Conservation (phyloP, 139 green algal genomes). For the Edaphochlamys debaryana region DNA sequence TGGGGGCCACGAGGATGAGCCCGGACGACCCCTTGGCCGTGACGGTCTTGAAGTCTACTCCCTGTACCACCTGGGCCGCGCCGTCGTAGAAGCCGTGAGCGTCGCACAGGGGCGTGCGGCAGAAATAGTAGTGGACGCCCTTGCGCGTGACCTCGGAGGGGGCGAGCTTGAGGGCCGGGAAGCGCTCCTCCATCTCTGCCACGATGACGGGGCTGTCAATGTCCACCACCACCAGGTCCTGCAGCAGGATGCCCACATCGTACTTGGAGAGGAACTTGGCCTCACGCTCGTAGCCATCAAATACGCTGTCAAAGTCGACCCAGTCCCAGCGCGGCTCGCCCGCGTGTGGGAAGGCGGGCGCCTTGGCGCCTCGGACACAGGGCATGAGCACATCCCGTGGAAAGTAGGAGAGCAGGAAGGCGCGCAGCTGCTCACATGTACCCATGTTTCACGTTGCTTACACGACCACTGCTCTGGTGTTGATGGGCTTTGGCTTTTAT, state of each 20-base stretch:
- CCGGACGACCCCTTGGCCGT: not conserved
- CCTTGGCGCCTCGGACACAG: too few relatives aligned
- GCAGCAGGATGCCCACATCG: slow-evolving; percentile 26
- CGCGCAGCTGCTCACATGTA: too few relatives aligned
- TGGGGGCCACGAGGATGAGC: slow-evolving; percentile 29
- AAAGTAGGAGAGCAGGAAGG: too few relatives aligned
- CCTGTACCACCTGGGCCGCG: not conserved
- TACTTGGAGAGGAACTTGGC: too few relatives aligned
- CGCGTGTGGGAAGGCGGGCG: too few relatives aligned
- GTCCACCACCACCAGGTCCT: slow-evolving; percentile 31
- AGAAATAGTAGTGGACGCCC: slow-evolving; percentile 34
- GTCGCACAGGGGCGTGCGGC: not conserved
- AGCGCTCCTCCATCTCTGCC: not conserved
- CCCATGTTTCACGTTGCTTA: too few relatives aligned
- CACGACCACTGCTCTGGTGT: too few relatives aligned
- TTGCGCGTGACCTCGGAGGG: not conserved
- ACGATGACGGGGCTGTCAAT: not conserved
- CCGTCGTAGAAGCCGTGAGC: slow-evolving; percentile 22
- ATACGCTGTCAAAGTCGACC: too few relatives aligned
- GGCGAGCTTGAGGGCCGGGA: not conserved
- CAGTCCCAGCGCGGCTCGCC: too few relatives aligned
- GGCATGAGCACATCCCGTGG: too few relatives aligned
- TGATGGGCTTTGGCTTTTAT: too few relatives aligned
- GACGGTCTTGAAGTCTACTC: slow-evolving; percentile 40
- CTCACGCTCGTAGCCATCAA: too few relatives aligned